A percentile compares a stretch with the other conserved stretches of the same genome.
Evolutionary conservation across 768 basidiomycete species (phyloP).

Genomic region (Pholiota microspora): DNA sequence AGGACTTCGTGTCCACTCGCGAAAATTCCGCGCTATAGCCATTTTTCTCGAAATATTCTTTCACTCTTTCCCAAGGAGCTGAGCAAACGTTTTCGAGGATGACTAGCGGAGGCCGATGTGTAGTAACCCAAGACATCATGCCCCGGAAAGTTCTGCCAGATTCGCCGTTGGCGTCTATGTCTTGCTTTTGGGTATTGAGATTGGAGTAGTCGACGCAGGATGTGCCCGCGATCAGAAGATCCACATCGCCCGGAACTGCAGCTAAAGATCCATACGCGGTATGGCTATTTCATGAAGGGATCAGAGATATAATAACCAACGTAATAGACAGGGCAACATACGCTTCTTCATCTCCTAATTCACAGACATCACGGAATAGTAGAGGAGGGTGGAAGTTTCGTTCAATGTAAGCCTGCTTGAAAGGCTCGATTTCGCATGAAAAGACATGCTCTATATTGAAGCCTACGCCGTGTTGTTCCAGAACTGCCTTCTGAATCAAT

Average conservation of each 20-base stretch:
- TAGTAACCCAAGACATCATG: conserved; percentile 91
- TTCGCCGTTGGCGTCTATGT: conserved; percentile 86
- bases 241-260: conserved; percentile 86
- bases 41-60: conserved; percentile 68
- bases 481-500: conserved; percentile 74
- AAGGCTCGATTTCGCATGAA: conserved; percentile 96
- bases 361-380: conserved; percentile 92
- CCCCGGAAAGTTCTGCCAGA: conserved; percentile 92
- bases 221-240: conserved; percentile 89
- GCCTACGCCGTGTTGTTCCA: conserved; percentile 59
- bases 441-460: conserved; percentile 89
- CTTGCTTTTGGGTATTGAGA: conserved; percentile 89
- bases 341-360: conserved; percentile 79
- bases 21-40: conserved; percentile 71
- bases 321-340: conserved; percentile 37
- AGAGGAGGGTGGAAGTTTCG: conserved; percentile 92
- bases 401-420: conserved; percentile 97
- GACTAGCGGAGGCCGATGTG: conserved; percentile 86
- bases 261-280: conserved; percentile 90
- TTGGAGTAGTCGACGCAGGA: conserved; percentile 98
- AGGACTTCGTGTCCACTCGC: conserved; percentile 83
- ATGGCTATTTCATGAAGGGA: conserved; percentile 46
- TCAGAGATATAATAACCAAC: not conserved
- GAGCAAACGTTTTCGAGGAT: conserved; percentile 93
- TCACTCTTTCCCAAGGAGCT: conserved; percentile 85